Evolutionary conservation across 306 rosid species (phyloP), one percentile per base, ranked within the genome.

Genomic region (Trifolium pratense): DNA sequence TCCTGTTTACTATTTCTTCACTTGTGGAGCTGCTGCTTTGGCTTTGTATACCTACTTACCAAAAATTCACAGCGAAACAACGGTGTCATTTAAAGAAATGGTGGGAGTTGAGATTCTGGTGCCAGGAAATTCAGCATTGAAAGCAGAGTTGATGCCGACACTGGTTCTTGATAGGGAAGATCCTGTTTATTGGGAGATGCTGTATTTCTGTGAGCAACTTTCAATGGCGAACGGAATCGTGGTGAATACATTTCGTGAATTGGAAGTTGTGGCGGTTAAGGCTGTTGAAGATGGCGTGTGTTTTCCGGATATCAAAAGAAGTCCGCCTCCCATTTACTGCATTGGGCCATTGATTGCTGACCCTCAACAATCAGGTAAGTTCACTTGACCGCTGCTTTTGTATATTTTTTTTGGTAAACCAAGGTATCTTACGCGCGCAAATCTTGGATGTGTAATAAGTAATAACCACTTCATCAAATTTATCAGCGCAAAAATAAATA

Each of bases 261-360:
- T 29, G 32, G 32, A 29, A 29, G 32, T 29, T 29, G 6, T 4
- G 32, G 32, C 32, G 6, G 32, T 29, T 29, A 29, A 29, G 32
- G 32, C 32, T 5, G 32, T 4, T 5, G 32, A 29, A 29, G 32
- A 29, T 6, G 78, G 80, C 43, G 17, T 23, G 6, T 80, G 80
- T 31, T 80, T 80, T 17, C 58, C 80, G 0, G 13, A 70, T 20
- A 8, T 12, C 0, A 13, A 20, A 8, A 1, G 7, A 10, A 11
- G 20, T 23, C 56, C 21, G 0, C 70, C 84, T 16, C 49, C 49
- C 0, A 52, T 80, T 57, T 70, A 75, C 32, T 80, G 21, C 17
- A 14, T 80, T 0, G 84, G 84, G 32, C 84, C 84, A 0, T 60
- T 75, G 23, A 45, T 80, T 4, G 68, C 84, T 4, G 45, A 80